Conservation (phyloP, 129 eudicot species). For the Flaveria linearis region DNA sequence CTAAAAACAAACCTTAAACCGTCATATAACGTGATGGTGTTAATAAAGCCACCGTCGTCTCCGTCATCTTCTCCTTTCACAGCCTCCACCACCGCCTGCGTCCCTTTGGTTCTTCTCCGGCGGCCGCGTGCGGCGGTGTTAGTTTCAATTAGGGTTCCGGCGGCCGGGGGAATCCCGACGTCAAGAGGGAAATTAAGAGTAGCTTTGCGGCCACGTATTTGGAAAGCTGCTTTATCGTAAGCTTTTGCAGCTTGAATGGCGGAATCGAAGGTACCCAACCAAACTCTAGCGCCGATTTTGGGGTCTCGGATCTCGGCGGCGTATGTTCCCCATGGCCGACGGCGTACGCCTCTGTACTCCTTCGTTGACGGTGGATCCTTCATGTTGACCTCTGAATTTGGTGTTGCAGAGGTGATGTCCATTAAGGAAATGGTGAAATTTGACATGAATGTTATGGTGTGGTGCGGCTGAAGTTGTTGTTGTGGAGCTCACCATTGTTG, state of each 20-base stretch:
- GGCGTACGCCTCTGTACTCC: slow-evolving; percentile 39
- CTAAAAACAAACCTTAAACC: slow-evolving; percentile 12
- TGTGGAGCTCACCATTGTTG: not conserved
- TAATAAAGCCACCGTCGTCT: not conserved
- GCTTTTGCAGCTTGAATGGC: slow-evolving; percentile 32
- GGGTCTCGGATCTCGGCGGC: slow-evolving; percentile 43
- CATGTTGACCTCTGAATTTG: not conserved
- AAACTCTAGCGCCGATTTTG: slow-evolving; percentile 27
- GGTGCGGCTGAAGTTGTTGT: not conserved
- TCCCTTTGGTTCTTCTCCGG: not conserved
- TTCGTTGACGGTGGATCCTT: not conserved
- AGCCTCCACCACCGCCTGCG: not conserved
- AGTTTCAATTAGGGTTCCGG: not conserved
- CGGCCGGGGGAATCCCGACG: not conserved
- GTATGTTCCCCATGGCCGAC: slow-evolving; percentile 39
- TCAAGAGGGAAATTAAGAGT: slow-evolving; percentile 29
- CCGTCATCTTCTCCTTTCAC: slow-evolving; percentile 6
- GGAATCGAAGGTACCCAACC: slow-evolving; percentile 29
- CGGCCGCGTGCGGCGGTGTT: not conserved
- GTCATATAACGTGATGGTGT: slow-evolving; percentile 13
- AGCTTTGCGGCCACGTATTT: slow-evolving; percentile 23
- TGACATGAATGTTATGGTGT: not conserved
- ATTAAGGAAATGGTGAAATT: not conserved
- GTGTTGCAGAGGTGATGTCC: not conserved
- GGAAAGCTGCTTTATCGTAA: slow-evolving; percentile 31